phyloP scores from a whole-genome alignment of 176 grass and related monocot species.

The Hyparrhenia diplandra region DNA sequence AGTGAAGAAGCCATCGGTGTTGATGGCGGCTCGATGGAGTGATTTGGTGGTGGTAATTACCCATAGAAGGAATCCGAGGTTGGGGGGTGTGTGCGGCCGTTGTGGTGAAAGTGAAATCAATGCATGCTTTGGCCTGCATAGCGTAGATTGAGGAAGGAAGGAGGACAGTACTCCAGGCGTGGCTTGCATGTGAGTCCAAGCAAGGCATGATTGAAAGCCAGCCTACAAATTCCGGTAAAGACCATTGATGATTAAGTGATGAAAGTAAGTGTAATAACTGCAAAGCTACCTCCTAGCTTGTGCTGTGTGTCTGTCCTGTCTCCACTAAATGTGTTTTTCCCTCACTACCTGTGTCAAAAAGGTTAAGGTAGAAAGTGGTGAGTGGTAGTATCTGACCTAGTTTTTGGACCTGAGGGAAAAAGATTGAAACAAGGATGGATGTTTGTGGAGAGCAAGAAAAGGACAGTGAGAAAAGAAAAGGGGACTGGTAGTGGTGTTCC shows the following conservation, averaged over 20 bases:
- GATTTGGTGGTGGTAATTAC: background rate
- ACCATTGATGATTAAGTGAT: background rate
- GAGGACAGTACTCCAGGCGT: background rate
- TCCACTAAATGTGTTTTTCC: too few relatives aligned
- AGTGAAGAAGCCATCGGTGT: too few relatives aligned
- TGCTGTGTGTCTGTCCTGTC: background rate
- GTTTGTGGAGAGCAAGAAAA: too few relatives aligned
- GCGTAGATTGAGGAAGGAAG: too few relatives aligned
- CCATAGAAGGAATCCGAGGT: slow-evolving; percentile 23
- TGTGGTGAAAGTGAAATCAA: background rate
- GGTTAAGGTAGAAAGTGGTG: background rate
- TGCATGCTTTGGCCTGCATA: too few relatives aligned
- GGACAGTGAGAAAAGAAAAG: too few relatives aligned
- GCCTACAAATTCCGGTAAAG: background rate
- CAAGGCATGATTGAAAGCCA: slow-evolving; percentile 2
- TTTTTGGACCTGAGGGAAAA: too few relatives aligned
- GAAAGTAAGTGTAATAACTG: background rate
- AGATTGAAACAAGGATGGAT: too few relatives aligned
- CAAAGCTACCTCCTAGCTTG: background rate
- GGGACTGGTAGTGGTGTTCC: too few relatives aligned
- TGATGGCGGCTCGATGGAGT: too few relatives aligned
- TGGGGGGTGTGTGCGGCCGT: background rate
- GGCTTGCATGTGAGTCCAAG: slow-evolving; percentile 21
- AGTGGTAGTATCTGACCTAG: background rate
- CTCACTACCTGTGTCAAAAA: too few relatives aligned